Conservation (phyloP, 148 eudicot species). For the Rhododendron williamsianum region DNA sequence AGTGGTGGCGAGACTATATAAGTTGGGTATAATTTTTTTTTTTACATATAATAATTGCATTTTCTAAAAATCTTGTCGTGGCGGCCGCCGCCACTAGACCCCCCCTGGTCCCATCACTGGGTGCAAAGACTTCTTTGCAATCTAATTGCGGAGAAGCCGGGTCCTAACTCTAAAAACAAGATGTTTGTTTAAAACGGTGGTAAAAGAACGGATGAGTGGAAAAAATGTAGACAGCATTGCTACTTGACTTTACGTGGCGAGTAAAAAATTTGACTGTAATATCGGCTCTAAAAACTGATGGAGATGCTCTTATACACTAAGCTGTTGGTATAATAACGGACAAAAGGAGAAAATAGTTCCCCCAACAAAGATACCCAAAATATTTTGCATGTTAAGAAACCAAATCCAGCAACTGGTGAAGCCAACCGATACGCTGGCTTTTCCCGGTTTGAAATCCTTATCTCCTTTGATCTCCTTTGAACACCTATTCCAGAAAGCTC, state of each 20-base stretch:
- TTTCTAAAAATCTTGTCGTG: no score
- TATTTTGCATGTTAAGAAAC: neutral
- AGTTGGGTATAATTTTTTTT: no score
- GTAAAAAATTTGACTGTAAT: neutral
- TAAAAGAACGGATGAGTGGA: neutral
- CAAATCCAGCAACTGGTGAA: neutral
- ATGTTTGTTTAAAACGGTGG: neutral
- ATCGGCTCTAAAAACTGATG: neutral
- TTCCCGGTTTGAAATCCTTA: neutral
- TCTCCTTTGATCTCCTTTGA: neutral
- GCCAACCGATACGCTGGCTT: neutral
- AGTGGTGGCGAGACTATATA: no score
- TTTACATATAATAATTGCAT: no score
- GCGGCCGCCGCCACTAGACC: no score
- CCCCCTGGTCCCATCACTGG: no score
- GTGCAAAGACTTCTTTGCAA: no score
- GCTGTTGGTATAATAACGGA: neutral
- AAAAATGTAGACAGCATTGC: neutral
- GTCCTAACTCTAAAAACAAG: neutral
- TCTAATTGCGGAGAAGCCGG: neutral
- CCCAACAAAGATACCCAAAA: neutral
- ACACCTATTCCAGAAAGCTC: neutral
- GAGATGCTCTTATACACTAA: neutral
- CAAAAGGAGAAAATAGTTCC: neutral
- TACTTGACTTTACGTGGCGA: neutral